Conservation (phyloP, 2,329 filamentous ascomycete species). For the Beauveria rudraprayagi region DNA sequence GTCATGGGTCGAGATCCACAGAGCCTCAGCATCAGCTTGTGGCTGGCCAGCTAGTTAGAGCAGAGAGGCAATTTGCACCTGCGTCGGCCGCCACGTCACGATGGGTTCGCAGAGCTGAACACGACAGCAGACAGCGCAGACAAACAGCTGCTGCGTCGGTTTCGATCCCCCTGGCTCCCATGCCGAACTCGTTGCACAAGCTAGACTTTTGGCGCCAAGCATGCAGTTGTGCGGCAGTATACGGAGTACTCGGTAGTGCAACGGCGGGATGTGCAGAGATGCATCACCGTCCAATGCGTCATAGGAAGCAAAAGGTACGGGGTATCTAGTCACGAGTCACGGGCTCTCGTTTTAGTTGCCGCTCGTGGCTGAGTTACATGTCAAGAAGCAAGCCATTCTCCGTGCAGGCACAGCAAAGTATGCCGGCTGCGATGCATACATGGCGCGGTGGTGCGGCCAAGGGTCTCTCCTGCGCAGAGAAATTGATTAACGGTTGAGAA, state of each 20-base stretch:
- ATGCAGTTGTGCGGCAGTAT: background rate
- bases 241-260: background rate
- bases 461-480: background rate
- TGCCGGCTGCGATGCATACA: background rate
- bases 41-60: background rate
- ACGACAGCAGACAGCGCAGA: background rate
- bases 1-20: conserved; percentile 1
- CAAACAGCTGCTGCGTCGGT: background rate
- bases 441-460: background rate
- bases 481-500: background rate
- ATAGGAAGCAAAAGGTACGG: background rate
- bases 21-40: background rate
- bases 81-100: conserved; percentile 4
- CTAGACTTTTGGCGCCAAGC: background rate
- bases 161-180: background rate
- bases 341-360: background rate
- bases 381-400: background rate
- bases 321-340: background rate
- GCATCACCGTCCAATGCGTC: background rate
- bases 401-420: background rate
- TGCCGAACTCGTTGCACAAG: background rate
- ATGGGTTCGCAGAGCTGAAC: conserved; percentile 1
- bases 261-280: background rate
- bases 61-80: background rate
- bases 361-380: background rate